phyloP scores from a whole-genome alignment of 352 stramenopile genomes.

The Pythium vanterpoolii region DNA sequence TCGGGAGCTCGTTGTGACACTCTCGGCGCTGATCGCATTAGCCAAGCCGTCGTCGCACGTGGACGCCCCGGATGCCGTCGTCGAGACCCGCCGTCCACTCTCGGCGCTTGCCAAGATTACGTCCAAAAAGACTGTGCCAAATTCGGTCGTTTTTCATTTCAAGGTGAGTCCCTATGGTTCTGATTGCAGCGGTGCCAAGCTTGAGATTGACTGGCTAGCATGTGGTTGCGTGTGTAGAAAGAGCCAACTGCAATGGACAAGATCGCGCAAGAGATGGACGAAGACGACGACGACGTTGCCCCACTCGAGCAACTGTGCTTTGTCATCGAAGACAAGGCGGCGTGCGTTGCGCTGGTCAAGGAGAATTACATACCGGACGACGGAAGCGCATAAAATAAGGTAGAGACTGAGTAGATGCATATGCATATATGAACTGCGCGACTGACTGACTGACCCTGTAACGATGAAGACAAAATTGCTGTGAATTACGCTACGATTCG shows the following conservation, averaged over 20 bases:
- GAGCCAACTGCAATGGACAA: conserved; percentile 21
- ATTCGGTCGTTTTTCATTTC: conserved; percentile 75
- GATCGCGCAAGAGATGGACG: neutral
- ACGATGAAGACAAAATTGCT: conserved; percentile 9
- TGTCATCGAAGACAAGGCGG: conserved; percentile 30
- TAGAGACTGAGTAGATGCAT: neutral
- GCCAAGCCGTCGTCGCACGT: conserved; percentile 22
- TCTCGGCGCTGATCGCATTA: conserved; percentile 37
- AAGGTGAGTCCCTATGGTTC: conserved; percentile 35
- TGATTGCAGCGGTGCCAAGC: too few species aligned
- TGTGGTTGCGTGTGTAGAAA: conserved; percentile 6
- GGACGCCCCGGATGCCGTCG: conserved; percentile 33
- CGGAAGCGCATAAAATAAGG: conserved; percentile 6
- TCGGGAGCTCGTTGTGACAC: conserved; percentile 69
- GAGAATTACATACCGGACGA: conserved; percentile 27
- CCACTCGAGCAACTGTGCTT: conserved; percentile 31
- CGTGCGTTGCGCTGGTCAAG: conserved; percentile 34
- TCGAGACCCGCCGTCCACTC: conserved; percentile 59
- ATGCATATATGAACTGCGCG: neutral
- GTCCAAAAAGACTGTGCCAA: conserved; percentile 48
- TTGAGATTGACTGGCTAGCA: neutral
- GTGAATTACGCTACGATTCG: conserved; percentile 10
- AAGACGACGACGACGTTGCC: conserved; percentile 8
- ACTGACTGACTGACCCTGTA: conserved; percentile 5
- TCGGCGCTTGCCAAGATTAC: conserved; percentile 54